Conservation (phyloP, 345 rosid species). For the Eucalyptus melliodora region DNA sequence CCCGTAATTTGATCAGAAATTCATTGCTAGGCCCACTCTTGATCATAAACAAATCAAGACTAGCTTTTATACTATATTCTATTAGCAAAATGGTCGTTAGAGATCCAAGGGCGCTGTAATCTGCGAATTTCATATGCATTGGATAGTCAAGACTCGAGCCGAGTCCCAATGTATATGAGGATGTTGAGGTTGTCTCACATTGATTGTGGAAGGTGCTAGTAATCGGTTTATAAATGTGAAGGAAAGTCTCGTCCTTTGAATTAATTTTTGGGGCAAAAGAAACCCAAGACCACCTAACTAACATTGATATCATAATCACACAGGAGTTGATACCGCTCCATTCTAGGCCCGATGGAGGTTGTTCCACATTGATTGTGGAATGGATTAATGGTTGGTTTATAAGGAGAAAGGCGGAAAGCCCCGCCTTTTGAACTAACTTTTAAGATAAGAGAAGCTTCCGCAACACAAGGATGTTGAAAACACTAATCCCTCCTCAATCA, state of each 20-base stretch:
- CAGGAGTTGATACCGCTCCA: too few species aligned
- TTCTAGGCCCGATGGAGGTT: too few species aligned
- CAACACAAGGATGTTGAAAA: not conserved
- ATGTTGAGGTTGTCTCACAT: accelerated
- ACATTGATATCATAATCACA: too few species aligned
- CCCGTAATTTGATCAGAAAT: not conserved
- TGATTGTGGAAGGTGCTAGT: accelerated
- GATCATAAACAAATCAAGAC: not conserved
- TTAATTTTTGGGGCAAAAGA: too few species aligned
- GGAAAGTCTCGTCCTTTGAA: accelerated
- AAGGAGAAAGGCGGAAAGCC: too few species aligned
- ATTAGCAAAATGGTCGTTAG: not conserved
- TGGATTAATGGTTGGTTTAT: too few species aligned
- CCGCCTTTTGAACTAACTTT: accelerated
- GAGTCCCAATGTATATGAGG: not conserved
- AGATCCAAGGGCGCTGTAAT: not conserved
- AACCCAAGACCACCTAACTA: too few species aligned
- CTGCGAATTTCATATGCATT: not conserved
- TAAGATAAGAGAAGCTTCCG: accelerated
- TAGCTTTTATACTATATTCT: not conserved
- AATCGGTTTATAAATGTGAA: accelerated
- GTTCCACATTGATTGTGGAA: too few species aligned
- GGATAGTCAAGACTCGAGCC: accelerated
- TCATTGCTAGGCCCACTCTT: too few species aligned
- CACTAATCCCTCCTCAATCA: not conserved